Percentiles rank a stretch among this genome's conserved stretches.
These are phyloP conservation scores for Lumnitzera racemosa DNA, from an alignment of 345 rosid species.

Conservation along the genomic window DNA sequence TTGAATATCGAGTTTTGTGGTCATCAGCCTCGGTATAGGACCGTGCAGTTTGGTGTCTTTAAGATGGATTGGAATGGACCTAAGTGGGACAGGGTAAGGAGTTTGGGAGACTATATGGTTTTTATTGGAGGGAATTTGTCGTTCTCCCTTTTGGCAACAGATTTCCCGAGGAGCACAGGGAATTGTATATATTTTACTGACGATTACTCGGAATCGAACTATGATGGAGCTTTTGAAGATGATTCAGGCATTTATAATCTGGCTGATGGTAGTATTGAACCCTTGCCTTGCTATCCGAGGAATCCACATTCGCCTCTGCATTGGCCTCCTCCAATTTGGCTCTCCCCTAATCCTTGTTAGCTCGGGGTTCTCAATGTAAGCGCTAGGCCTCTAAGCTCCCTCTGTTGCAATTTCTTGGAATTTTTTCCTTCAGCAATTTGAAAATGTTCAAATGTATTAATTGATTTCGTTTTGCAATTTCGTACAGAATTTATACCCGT, in stretches of 20 bases:
- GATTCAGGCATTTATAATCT: conserved; percentile 50
- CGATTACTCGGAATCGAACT: conserved; percentile 36
- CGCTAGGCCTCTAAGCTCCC: neutral
- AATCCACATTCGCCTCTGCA: conserved; percentile 5
- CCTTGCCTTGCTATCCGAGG: conserved; percentile 29
- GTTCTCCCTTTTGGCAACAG: conserved; percentile 28
- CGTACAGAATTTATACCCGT: too few species aligned
- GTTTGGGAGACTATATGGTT: conserved; percentile 31
- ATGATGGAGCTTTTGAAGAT: conserved; percentile 28
- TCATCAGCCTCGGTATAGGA: conserved; percentile 25
- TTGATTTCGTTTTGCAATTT: too few species aligned
- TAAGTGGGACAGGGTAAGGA: conserved; percentile 29
- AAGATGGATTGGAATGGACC: conserved; percentile 22
- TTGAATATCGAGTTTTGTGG: conserved; percentile 18
- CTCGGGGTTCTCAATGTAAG: neutral
- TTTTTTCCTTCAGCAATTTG: too few species aligned
- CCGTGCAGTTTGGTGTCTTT: conserved; percentile 32
- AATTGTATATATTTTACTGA: conserved; percentile 47
- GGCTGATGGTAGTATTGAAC: conserved; percentile 30
- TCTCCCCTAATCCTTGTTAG: conserved; percentile 43
- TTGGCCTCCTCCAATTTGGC: conserved; percentile 49
- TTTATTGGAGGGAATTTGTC: conserved; percentile 49
- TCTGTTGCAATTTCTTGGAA: neutral
- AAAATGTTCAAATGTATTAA: too few species aligned
- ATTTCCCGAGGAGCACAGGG: conserved; percentile 36